Conservation (phyloP, 1,139 yeast species). For the Suhomyces bolitotheri region DNA sequence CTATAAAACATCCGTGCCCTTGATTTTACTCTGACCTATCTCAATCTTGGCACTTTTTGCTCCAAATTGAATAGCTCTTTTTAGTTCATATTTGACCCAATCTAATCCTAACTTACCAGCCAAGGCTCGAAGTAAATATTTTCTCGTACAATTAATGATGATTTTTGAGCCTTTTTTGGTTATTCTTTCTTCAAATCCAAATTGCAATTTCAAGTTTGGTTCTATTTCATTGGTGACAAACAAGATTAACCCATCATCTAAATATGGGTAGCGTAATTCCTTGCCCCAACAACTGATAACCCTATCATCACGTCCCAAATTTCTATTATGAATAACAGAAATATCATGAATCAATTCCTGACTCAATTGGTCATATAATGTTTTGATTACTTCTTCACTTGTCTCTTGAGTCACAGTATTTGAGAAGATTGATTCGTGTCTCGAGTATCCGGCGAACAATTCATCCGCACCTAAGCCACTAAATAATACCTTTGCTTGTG, state of each 20-base stretch:
- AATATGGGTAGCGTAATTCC: conserved; percentile 85
- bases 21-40: conserved; percentile 61
- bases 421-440: conserved; percentile 60
- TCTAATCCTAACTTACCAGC: conserved; percentile 55
- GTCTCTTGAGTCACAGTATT: conserved; percentile 18
- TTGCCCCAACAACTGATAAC: conserved; percentile 85
- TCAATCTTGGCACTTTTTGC: conserved; percentile 94
- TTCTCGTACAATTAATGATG: conserved; percentile 46
- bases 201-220: conserved; percentile 49
- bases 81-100: conserved; percentile 72
- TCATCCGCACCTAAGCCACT: conserved; percentile 99
- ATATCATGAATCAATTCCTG: conserved; percentile 70
- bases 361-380: conserved; percentile 27
- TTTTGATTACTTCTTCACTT: conserved; percentile 17
- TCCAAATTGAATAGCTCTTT: conserved; percentile 96
- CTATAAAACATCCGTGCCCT: conserved; percentile 56
- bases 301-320: conserved; percentile 88
- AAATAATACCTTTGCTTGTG: conserved; percentile 67
- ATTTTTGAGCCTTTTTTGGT: conserved; percentile 31
- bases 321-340: conserved; percentile 69
- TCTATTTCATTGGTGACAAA: conserved; percentile 52
- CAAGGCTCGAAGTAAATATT: conserved; percentile 60
- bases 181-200: conserved; percentile 31
- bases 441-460: conserved; percentile 85
- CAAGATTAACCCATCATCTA: conserved; percentile 62